Conservation (phyloP, 139 green algal genomes). For the Microglena sp. region DNA sequence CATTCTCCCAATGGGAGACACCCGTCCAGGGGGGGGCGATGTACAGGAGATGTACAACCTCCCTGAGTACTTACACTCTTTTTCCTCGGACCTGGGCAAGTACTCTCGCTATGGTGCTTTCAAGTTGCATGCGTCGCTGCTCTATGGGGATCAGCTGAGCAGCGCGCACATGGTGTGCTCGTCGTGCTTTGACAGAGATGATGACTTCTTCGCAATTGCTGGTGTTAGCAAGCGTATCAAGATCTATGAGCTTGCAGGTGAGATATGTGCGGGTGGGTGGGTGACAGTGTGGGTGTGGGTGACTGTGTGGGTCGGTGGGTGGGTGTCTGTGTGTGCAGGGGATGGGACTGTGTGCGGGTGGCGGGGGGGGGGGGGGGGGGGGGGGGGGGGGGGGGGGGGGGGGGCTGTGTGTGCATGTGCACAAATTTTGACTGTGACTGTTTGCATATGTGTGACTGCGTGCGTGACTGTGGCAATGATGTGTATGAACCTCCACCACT, state of each 20-base stretch:
- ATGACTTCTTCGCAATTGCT: constrained; percentile 82
- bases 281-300: not conserved
- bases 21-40: too few relatives aligned
- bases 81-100: not conserved
- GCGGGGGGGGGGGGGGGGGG: too few relatives aligned
- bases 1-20: too few relatives aligned
- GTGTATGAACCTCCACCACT: too few relatives aligned
- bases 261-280: constrained; percentile 38
- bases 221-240: constrained; percentile 56
- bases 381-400: too few relatives aligned
- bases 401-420: too few relatives aligned
- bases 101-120: not conserved
- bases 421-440: too few relatives aligned
- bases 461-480: too few relatives aligned
- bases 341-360: too few relatives aligned
- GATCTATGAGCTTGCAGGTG: constrained; percentile 48
- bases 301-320: not conserved
- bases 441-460: too few relatives aligned
- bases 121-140: not conserved
- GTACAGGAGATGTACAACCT: not conserved
- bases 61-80: not conserved
- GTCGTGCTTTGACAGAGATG: constrained; percentile 74
- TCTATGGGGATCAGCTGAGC: constrained; percentile 1
- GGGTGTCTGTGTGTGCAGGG: too few relatives aligned
- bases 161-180: constrained; percentile 33